These are phyloP conservation scores for Solanum medicagineum DNA, from an alignment of 257 asterid species.

Conservation along the genomic window DNA sequence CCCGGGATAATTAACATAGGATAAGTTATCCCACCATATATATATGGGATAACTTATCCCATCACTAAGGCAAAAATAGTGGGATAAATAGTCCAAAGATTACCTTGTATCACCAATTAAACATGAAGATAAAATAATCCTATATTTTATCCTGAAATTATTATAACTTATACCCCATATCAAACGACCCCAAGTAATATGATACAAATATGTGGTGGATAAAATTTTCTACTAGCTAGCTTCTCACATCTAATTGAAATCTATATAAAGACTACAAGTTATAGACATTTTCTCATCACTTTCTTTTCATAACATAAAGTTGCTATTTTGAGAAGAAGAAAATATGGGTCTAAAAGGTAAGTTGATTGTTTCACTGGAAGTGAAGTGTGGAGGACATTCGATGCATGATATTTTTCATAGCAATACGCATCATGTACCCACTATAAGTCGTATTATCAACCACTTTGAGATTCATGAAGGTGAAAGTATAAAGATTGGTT, in stretches of 20 bases:
- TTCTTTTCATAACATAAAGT: background rate
- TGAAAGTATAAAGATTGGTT: background rate
- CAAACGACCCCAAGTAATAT: too few species aligned
- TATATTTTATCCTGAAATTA: too few species aligned
- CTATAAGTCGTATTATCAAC: rapidly evolving
- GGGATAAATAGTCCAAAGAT: too few species aligned
- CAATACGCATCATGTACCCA: background rate
- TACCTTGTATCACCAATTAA: too few species aligned
- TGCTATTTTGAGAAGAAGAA: background rate
- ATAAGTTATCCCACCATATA: too few species aligned
- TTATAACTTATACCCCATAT: too few species aligned
- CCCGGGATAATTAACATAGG: too few species aligned
- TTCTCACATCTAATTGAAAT: background rate
- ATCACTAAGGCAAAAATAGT: too few species aligned
- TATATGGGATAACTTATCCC: too few species aligned
- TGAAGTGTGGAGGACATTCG: background rate
- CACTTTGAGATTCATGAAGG: background rate
- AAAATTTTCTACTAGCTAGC: background rate
- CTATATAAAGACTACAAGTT: background rate
- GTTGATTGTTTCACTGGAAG: background rate
- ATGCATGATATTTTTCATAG: background rate
- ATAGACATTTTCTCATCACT: background rate
- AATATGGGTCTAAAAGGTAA: background rate
- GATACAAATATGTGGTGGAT: background rate
- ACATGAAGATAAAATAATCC: too few species aligned